phyloP scores from a whole-genome alignment of 768 basidiomycete species.

The Ramaria rubella region DNA sequence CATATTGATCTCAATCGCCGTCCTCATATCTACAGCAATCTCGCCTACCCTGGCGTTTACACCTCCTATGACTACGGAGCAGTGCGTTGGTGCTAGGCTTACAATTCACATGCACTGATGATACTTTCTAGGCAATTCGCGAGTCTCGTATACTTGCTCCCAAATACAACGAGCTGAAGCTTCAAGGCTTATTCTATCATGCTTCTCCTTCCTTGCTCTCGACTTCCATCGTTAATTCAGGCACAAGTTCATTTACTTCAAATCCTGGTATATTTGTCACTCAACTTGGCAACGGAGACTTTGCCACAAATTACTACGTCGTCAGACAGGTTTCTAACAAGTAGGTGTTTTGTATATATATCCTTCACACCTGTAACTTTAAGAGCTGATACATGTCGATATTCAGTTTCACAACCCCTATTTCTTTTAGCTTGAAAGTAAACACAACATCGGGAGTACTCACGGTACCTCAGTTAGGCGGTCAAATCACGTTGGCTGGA shows the following conservation, averaged over 20 bases:
- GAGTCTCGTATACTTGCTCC: constrained; percentile 21
- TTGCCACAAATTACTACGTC: constrained; percentile 23
- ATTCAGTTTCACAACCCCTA: constrained; percentile 7
- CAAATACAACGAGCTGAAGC: constrained; percentile 28
- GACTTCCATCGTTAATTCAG: constrained; percentile 15
- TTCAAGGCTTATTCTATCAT: constrained; percentile 24
- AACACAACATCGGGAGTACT: constrained; percentile 18
- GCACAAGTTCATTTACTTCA: constrained; percentile 14
- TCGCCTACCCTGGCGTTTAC: constrained; percentile 20
- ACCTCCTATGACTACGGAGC: constrained; percentile 14
- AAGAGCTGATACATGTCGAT: too few relatives aligned
- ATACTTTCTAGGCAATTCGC: constrained; percentile 16
- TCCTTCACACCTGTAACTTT: background rate
- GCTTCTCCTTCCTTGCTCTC: constrained; percentile 20
- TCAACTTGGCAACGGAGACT: constrained; percentile 16
- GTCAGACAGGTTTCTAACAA: constrained; percentile 17
- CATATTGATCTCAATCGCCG: constrained; percentile 13
- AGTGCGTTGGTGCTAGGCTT: too few relatives aligned
- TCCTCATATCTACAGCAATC: constrained; percentile 23
- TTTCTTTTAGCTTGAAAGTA: constrained; percentile 18
- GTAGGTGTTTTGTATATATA: background rate
- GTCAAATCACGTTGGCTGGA: constrained; percentile 15
- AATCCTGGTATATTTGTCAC: constrained; percentile 19
- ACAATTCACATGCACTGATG: too few relatives aligned
- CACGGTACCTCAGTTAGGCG: constrained; percentile 16